Conservation (phyloP, 1,284 basidiomycete species). For the Wallemia hederae region DNA sequence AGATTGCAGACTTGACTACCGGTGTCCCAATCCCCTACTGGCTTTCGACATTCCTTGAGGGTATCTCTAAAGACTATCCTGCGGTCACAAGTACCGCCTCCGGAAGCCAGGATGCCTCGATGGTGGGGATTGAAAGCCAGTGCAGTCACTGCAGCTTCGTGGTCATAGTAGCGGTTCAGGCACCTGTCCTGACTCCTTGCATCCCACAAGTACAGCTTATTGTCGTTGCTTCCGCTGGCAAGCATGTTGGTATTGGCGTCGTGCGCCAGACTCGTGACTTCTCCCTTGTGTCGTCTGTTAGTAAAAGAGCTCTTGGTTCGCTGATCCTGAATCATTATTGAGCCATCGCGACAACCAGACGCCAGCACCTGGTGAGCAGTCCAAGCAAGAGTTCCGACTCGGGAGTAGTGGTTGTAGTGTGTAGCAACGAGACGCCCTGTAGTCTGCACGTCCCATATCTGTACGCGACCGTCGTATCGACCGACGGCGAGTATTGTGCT, state of each 20-base stretch:
- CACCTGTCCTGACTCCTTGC: conserved; percentile 26
- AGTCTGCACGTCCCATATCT: conserved; percentile 69
- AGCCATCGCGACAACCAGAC: conserved; percentile 76
- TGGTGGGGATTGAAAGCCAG: conserved; percentile 97
- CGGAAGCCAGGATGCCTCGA: conserved; percentile 64
- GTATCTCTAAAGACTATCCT: conserved; percentile 97
- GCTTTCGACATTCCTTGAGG: conserved; percentile 56
- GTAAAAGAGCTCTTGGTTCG: conserved; percentile 41
- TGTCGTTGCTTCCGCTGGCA: conserved; percentile 92
- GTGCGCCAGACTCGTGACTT: conserved; percentile 67
- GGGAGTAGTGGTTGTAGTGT: conserved; percentile 51
- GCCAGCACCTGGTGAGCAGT: conserved; percentile 49
- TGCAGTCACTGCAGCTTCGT: conserved; percentile 88
- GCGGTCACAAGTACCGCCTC: conserved; percentile 89
- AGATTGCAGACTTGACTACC: conserved; percentile 95
- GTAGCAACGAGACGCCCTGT: conserved; percentile 47
- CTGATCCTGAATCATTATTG: conserved; percentile 74
- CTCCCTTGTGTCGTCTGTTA: conserved; percentile 58
- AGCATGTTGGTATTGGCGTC: conserved; percentile 31
- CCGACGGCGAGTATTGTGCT: conserved; percentile 75
- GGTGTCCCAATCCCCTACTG: conserved; percentile 40
- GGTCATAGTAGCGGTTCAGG: conserved; percentile 79
- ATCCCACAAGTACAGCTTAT: conserved; percentile 95
- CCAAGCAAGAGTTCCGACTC: conserved; percentile 85
- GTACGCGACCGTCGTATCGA: conserved; percentile 54